These are phyloP conservation scores for Brettanomyces anomalus DNA, from an alignment of 805 yeast species.

Conservation along the genomic window DNA sequence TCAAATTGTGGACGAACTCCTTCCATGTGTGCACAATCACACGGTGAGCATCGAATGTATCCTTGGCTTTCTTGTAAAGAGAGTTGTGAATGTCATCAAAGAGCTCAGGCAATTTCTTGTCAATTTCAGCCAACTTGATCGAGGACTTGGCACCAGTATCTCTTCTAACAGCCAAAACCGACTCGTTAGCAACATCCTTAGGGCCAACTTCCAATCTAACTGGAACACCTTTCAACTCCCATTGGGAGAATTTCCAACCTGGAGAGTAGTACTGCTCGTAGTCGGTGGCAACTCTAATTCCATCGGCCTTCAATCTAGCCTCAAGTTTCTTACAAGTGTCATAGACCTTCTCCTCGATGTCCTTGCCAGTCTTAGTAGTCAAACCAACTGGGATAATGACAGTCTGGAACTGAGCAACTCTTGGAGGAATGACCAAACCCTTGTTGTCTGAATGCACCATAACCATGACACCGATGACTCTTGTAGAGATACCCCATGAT, in stretches of 20 bases:
- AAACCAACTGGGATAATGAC: conserved; percentile 94
- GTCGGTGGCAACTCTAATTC: conserved; percentile 74
- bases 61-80: conserved; percentile 71
- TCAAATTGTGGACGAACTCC: conserved; percentile 88
- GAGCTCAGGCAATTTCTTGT: conserved; percentile 58
- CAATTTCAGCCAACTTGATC: conserved; percentile 58
- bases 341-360: conserved; percentile 59
- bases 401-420: conserved; percentile 88
- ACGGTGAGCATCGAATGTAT: conserved; percentile 75
- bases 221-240: conserved; percentile 95
- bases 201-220: conserved; percentile 95
- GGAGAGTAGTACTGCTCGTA: conserved; percentile 92
- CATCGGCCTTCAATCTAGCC: conserved; percentile 45
- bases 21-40: conserved; percentile 76
- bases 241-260: conserved; percentile 97
- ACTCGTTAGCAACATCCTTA: conserved; percentile 74
- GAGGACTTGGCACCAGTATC: conserved; percentile 71
- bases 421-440: conserved; percentile 96
- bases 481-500: conserved; percentile 98
- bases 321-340: conserved; percentile 68
- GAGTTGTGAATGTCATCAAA: conserved; percentile 76
- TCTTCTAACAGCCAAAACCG: conserved; percentile 88
- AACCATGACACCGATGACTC: conserved; percentile 98
- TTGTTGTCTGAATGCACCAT: conserved; percentile 98
- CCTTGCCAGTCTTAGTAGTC: conserved; percentile 76